Evolutionary conservation across 2,329 filamentous ascomycete genomes (phyloP).

Genomic region (Thielaviopsis musarum): DNA sequence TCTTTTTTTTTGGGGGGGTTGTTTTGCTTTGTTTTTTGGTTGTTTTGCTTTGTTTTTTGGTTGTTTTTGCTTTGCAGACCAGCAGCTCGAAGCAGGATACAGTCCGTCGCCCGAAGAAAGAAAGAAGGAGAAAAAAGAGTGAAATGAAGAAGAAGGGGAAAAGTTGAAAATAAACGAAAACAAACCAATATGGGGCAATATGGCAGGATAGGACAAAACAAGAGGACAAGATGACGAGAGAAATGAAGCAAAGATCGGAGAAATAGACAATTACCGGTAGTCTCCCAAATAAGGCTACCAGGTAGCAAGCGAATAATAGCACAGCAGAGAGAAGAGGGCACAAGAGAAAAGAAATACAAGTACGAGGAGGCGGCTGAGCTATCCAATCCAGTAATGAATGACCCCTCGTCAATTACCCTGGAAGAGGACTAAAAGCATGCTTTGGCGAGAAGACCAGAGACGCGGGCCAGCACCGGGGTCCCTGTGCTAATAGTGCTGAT

Average conservation of each 20-base stretch:
- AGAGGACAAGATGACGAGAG: constrained; percentile 4
- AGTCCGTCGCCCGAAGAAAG: neutral
- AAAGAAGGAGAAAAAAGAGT: neutral
- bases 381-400: neutral
- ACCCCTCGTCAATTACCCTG: neutral
- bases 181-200: neutral
- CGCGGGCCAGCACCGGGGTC: neutral
- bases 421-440: neutral
- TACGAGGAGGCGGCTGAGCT: neutral
- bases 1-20: no score
- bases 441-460: neutral
- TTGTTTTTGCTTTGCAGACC: neutral
- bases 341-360: neutral
- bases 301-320: neutral
- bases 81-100: neutral
- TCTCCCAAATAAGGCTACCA: neutral
- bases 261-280: neutral
- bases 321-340: neutral
- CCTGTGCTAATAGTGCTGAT: neutral
- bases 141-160: neutral
- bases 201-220: neutral
- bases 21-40: no score
- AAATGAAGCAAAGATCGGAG: neutral
- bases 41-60: neutral
- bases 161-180: constrained; percentile 17